phyloP scores from a whole-genome alignment of 257 asterid species.

The Plectranthus barbatus region DNA sequence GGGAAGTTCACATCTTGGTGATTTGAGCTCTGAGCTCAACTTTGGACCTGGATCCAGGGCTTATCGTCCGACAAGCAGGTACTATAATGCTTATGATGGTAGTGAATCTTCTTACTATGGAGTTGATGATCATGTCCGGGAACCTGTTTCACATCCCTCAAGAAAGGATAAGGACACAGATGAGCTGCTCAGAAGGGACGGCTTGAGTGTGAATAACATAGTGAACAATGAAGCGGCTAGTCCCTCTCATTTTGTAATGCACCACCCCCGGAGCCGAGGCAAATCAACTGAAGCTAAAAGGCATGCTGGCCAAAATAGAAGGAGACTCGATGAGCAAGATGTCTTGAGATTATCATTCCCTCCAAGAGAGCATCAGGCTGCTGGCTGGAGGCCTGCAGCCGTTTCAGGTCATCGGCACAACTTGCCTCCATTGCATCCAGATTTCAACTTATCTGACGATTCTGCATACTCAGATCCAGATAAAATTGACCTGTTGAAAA shows the following conservation, averaged over 20 bases:
- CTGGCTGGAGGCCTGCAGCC: conserved; percentile 27
- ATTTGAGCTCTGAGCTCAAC: conserved; percentile 22
- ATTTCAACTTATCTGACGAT: conserved; percentile 27
- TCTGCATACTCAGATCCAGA: conserved; percentile 41
- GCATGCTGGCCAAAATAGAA: conserved; percentile 15
- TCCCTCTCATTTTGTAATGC: conserved; percentile 25
- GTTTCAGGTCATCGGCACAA: conserved; percentile 19
- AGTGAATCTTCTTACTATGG: conserved; percentile 70
- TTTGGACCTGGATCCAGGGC: too few relatives aligned
- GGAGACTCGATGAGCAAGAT: conserved; percentile 22
- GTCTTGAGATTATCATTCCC: conserved; percentile 19
- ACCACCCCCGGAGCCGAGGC: conserved; percentile 27
- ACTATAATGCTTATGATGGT: conserved; percentile 51
- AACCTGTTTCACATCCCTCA: conserved; percentile 22
- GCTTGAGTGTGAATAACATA: conserved; percentile 15
- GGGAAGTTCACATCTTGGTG: conserved; percentile 25
- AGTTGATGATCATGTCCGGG: conserved; percentile 33
- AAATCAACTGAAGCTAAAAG: conserved; percentile 27
- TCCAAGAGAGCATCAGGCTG: conserved; percentile 21
- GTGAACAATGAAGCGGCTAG: conserved; percentile 21
- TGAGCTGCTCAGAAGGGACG: conserved; percentile 14
- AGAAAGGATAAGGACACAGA: too few relatives aligned
- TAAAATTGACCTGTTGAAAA: conserved; percentile 54
- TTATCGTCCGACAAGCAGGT: conserved; percentile 28
- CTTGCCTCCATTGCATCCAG: conserved; percentile 31